phyloP scores from a whole-genome alignment of 2,329 filamentous ascomycete genomes.

The Beauveria varroae region DNA sequence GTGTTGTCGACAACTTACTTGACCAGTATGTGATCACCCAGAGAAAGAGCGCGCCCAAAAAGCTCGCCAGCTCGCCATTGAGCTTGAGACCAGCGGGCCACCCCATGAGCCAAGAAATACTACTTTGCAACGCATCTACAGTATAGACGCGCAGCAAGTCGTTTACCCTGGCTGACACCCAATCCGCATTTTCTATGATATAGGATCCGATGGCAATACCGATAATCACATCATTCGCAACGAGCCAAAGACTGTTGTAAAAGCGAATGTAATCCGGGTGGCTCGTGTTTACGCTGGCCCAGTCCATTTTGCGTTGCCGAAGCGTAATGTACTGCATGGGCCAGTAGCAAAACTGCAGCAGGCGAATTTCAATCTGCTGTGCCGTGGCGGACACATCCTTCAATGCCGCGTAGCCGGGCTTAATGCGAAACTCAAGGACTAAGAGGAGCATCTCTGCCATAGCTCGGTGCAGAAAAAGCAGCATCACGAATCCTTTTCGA shows the following conservation, averaged over 20 bases:
- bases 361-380: conserved; percentile 91
- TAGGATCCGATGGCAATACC: conserved; percentile 94
- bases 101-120: conserved; percentile 92
- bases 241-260: conserved; percentile 97
- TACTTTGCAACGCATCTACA: conserved; percentile 77
- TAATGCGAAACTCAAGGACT: conserved; percentile 76
- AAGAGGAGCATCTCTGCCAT: conserved; percentile 71
- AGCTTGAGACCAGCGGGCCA: conserved; percentile 93
- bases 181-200: conserved; percentile 87
- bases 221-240: conserved; percentile 97
- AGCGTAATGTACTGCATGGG: conserved; percentile 92
- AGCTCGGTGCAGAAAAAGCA: conserved; percentile 71
- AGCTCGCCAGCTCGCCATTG: conserved; percentile 87
- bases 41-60: conserved; percentile 88
- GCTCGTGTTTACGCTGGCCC: conserved; percentile 90
- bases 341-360: conserved; percentile 99
- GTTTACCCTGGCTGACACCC: conserved; percentile 75
- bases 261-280: conserved; percentile 98
- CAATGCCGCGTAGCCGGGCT: conserved; percentile 71
- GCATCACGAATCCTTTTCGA: conserved; percentile 64
- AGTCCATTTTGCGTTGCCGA: conserved; percentile 81
- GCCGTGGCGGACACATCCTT: conserved; percentile 96
- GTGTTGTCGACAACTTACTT: conserved; percentile 41
- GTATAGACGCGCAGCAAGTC: conserved; percentile 72
- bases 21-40: conserved; percentile 99